Evolutionary conservation across 306 rosid genomes (phyloP).

Genomic region (Medicago lupulina): DNA sequence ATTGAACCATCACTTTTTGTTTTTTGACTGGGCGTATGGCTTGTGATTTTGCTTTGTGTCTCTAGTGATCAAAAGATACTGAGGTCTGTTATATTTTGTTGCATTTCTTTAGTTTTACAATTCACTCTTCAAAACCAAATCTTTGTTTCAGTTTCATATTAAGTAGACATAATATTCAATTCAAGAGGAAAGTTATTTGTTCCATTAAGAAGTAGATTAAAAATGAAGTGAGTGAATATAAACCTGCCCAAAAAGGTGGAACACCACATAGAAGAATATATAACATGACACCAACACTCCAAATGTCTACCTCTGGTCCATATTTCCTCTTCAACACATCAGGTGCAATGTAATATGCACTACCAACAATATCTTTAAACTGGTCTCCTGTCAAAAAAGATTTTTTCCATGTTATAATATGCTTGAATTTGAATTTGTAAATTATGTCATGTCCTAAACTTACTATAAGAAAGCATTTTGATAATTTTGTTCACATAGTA

Average conservation of each 20-base stretch:
- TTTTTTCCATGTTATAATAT: neutral
- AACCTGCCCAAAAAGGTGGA: slow-evolving; percentile 85
- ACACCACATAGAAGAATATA: slow-evolving; percentile 89
- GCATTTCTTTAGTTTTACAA: too few species aligned
- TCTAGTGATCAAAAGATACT: too few species aligned
- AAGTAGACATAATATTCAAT: slow-evolving; percentile 4
- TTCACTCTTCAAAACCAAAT: slow-evolving; percentile 39
- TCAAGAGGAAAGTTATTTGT: neutral
- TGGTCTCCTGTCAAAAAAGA: slow-evolving; percentile 62
- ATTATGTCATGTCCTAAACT: neutral
- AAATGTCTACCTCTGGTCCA: slow-evolving; percentile 95
- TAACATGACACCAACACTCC: slow-evolving; percentile 98
- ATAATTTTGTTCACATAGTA: too few species aligned
- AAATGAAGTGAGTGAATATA: neutral
- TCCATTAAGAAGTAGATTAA: neutral
- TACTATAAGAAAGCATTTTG: neutral
- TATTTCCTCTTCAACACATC: slow-evolving; percentile 91
- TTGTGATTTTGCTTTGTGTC: too few species aligned
- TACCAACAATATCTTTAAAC: slow-evolving; percentile 89
- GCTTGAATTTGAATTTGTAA: neutral
- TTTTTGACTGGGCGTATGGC: too few species aligned
- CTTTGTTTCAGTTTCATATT: slow-evolving; percentile 38
- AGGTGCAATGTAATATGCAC: slow-evolving; percentile 96
- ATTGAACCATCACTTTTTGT: slow-evolving; percentile 4
- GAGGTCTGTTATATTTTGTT: slow-evolving; percentile 94